Evolutionary conservation across 805 yeast genomes (phyloP).

Genomic region (Nakazawaea molendinolei): DNA sequence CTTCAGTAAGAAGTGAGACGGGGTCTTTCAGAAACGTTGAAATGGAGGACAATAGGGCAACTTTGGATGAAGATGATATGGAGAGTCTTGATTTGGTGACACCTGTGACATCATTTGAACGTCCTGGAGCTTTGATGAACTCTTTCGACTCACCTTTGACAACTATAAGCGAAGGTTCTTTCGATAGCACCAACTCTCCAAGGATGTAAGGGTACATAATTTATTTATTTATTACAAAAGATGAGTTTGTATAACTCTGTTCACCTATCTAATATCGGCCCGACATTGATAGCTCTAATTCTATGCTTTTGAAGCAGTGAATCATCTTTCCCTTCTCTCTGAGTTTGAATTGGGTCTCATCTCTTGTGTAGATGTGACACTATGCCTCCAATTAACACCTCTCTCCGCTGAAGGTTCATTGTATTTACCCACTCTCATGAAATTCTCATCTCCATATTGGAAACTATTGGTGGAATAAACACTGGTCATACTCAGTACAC

Average conservation of each 20-base stretch:
- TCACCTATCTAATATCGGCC: no score
- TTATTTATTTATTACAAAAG: not conserved
- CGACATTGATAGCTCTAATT: no score
- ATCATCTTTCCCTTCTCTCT: no score
- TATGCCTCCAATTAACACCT: not conserved
- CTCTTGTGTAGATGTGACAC: no score
- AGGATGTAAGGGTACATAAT: no score
- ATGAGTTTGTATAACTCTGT: no score
- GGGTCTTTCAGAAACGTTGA: constrained; percentile 15
- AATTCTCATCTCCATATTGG: constrained; percentile 6
- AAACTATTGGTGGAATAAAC: constrained; percentile 3
- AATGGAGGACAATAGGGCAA: constrained; percentile 1
- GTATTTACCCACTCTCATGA: constrained; percentile 5
- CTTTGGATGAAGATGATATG: constrained; percentile 9
- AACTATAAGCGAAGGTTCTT: constrained; percentile 24
- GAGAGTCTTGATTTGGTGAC: no score
- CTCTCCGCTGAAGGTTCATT: not conserved
- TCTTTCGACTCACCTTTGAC: constrained; percentile 23
- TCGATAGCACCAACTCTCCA: constrained; percentile 14
- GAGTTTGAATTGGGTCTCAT: no score
- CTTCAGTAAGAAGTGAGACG: constrained; percentile 11
- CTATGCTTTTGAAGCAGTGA: no score
- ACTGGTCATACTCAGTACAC: constrained; percentile 5
- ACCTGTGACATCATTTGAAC: no score
- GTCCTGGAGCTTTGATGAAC: no score